Evolutionary conservation across 257 asterid genomes (phyloP).

Genomic region (Jacaranda copaia): DNA sequence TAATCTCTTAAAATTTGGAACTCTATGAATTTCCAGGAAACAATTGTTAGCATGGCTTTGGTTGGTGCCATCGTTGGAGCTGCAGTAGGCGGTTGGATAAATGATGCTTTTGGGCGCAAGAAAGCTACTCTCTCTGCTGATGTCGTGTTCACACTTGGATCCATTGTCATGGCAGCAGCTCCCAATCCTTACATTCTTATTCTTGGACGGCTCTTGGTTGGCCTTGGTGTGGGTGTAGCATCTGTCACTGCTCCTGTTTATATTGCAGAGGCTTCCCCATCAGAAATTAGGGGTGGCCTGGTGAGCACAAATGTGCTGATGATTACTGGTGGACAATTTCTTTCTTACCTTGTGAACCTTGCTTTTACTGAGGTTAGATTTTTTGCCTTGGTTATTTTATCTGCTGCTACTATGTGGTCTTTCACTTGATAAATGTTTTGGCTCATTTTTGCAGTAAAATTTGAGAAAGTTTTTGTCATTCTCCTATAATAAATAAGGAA

Average conservation of each 20-base stretch:
- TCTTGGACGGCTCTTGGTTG: slow-evolving; percentile 79
- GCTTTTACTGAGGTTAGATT: slow-evolving; percentile 90
- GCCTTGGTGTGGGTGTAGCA: slow-evolving; percentile 93
- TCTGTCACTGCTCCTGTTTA: slow-evolving; percentile 97
- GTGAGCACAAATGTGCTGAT: slow-evolving; percentile 96
- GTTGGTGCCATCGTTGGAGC: slow-evolving; percentile 96
- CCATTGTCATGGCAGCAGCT: slow-evolving; percentile 85
- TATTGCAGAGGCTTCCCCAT: slow-evolving; percentile 94
- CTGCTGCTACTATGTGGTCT: neutral
- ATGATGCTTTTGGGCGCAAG: slow-evolving; percentile 88
- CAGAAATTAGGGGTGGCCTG: slow-evolving; percentile 94
- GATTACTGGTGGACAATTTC: slow-evolving; percentile 97
- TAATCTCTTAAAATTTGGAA: slow-evolving; percentile 13
- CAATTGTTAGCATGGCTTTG: slow-evolving; percentile 98
- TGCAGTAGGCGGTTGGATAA: slow-evolving; percentile 88
- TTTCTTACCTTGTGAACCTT: slow-evolving; percentile 95
- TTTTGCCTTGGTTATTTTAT: slow-evolving; percentile 24
- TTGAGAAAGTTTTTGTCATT: slow-evolving; percentile 7
- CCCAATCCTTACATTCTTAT: slow-evolving; percentile 86
- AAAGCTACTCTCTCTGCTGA: slow-evolving; percentile 93
- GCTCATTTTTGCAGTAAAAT: neutral
- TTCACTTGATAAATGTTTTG: neutral
- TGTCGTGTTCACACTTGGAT: slow-evolving; percentile 80
- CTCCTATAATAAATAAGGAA: slow-evolving; percentile 4
- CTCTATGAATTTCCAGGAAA: slow-evolving; percentile 63